Base-by-base conservation (phyloP, 1,284 basidiomycete genomes). In the Wallemia mellicola region DNA sequence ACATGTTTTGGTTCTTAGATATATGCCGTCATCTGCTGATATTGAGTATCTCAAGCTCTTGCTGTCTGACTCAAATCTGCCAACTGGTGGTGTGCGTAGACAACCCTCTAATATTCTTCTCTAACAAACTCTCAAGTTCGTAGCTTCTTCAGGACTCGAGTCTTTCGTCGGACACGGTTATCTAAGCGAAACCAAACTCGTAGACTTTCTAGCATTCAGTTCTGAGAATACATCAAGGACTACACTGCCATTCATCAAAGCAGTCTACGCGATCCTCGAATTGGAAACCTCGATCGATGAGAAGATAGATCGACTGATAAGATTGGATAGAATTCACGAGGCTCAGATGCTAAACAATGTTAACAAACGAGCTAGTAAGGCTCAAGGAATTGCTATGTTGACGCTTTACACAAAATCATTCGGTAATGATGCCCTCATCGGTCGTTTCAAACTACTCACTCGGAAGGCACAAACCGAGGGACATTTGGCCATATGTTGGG, bases 311-410 rank as follows among this genome's bases (percentile, higher is more conserved):
- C 9, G 64, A 1, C 71, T 89, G 27, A 63, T 67, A 1, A 69
- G 71, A 19, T 70, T 92, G 26, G 91, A 96, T 65, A 72, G 75
- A 14, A 73, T 83, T 24, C 89, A 89, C 70, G 86, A 96, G 59
- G 69, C 78, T 9, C 84, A 86, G 74, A 82, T 84, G 0, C 77
- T 95, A 55, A 95, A 91, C 65, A 86, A 92, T 67, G 82, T 94
- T 61, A 77, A 85, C 1, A 74, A 84, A 27, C 75, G 94, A 19
- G 88, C 92, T 22, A 91, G 86, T 22, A 82, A 78, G 62, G 78
- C 89, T 1, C 94, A 99, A 69, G 92, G 94, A 0, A 81, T 87
- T 5, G 94, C 92, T 1, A 77, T 96, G 33, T 77, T 99, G 28
- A 86, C 88, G 0, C 75, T 99, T 2, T 91, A 83, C 70, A 74